Conservation (phyloP, 2,329 filamentous ascomycete species). For the Sarocladiaceae sp. region DNA sequence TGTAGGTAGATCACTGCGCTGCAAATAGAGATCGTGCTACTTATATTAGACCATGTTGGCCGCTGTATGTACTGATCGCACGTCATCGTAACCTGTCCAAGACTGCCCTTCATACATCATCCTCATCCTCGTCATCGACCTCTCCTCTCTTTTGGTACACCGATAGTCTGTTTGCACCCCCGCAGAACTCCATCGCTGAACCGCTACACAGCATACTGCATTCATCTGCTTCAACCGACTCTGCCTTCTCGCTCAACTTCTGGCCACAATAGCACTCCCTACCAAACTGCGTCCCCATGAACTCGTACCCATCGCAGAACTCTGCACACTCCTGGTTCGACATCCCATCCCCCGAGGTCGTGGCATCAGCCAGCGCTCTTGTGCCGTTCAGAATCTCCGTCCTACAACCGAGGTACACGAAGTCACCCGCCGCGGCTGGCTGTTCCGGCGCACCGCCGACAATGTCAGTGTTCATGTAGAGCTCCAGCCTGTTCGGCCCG, state of each 20-base stretch:
- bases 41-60: no score
- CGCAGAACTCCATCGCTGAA: constrained; percentile 30
- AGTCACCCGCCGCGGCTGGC: constrained; percentile 25
- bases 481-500: constrained; percentile 24
- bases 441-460: constrained; percentile 22
- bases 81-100: no score
- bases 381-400: constrained; percentile 26
- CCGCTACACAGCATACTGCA: constrained; percentile 37
- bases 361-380: constrained; percentile 24
- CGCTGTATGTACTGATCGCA: no score
- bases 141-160: constrained; percentile 24
- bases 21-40: no score
- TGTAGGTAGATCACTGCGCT: no score
- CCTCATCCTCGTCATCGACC: neutral
- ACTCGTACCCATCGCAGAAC: constrained; percentile 23
- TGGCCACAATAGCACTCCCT: constrained; percentile 31
- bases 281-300: constrained; percentile 33
- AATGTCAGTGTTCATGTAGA: constrained; percentile 24
- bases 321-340: constrained; percentile 25
- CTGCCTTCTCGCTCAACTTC: constrained; percentile 20
- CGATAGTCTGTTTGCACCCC: constrained; percentile 30
- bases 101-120: neutral
- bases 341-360: constrained; percentile 22
- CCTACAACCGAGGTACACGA: constrained; percentile 28
- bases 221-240: constrained; percentile 23